Conservation (phyloP, 176 grass and related monocot genomes). For the Lolium multiflorum region DNA sequence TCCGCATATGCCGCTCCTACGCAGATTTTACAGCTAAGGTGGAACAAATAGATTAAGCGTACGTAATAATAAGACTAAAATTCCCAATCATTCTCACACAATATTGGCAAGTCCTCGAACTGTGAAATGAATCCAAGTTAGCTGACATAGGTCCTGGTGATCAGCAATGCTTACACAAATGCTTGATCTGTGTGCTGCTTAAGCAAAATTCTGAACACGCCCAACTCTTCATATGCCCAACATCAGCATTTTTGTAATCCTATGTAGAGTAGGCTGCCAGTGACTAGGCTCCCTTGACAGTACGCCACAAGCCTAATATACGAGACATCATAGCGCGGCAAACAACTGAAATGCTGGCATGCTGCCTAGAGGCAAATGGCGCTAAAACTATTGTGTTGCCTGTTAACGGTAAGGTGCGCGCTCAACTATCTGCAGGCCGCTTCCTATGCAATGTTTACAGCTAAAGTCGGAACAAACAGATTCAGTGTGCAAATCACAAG, state of each 20-base stretch:
- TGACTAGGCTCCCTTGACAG: background rate
- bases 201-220: background rate
- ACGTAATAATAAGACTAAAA: no score
- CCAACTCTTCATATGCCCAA: background rate
- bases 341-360: conserved; percentile 7
- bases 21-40: background rate
- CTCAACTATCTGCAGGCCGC: background rate
- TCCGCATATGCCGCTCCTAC: no score
- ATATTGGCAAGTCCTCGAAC: conserved; percentile 84
- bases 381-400: background rate
- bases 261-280: background rate
- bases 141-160: background rate
- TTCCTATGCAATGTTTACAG: background rate
- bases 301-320: background rate
- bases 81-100: conserved; percentile 58
- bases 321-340: background rate
- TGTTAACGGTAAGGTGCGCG: background rate
- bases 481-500: background rate
- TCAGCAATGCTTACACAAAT: background rate
- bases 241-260: background rate
- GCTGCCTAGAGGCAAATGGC: background rate
- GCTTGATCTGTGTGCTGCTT: background rate
- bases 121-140: conserved; percentile 31
- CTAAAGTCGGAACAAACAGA: background rate
- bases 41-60: no score